A percentile compares a stretch with the other conserved stretches of the same genome.
Evolutionary conservation across 2,329 filamentous ascomycete genomes (phyloP).

Genomic region (Epicoccum sorghinum): DNA sequence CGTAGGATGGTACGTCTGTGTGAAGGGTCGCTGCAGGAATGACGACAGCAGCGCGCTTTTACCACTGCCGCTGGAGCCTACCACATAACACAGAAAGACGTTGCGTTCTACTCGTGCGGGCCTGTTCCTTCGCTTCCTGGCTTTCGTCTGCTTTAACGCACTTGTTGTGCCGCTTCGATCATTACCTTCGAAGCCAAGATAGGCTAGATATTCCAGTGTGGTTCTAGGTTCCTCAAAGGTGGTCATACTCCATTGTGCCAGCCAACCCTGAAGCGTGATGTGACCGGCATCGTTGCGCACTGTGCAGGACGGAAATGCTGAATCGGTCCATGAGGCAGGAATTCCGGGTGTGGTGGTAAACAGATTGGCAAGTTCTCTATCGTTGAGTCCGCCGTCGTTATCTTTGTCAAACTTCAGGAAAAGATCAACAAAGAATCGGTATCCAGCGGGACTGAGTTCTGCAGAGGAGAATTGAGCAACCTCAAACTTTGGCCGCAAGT

Average conservation of each 20-base stretch:
- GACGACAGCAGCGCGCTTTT: constrained; percentile 91
- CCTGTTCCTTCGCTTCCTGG: constrained; percentile 81
- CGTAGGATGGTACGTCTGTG: constrained; percentile 83
- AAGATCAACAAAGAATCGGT: constrained; percentile 96
- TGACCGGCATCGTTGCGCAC: constrained; percentile 94
- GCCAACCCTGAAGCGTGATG: constrained; percentile 95
- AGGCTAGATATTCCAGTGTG: constrained; percentile 93
- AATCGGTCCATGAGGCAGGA: constrained; percentile 84
- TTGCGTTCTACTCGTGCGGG: constrained; percentile 90
- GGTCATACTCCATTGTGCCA: constrained; percentile 99
- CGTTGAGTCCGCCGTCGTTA: constrained; percentile 92
- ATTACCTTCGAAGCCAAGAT: constrained; percentile 88
- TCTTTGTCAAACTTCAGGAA: constrained; percentile 97
- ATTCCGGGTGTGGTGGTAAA: constrained; percentile 93
- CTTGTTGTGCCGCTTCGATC: constrained; percentile 76
- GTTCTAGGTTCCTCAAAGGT: constrained; percentile 96
- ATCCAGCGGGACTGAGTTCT: constrained; percentile 90
- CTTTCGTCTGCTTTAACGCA: constrained; percentile 90
- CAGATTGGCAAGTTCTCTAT: constrained; percentile 80
- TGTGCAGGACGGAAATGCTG: constrained; percentile 88
- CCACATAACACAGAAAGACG: constrained; percentile 90
- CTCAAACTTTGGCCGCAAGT: constrained; percentile 91
- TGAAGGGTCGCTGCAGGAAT: constrained; percentile 88
- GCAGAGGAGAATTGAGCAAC: constrained; percentile 91
- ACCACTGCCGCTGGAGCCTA: constrained; percentile 84